Base-by-base conservation (phyloP, 768 basidiomycete species). In the Lactarius akahatsu region DNA sequence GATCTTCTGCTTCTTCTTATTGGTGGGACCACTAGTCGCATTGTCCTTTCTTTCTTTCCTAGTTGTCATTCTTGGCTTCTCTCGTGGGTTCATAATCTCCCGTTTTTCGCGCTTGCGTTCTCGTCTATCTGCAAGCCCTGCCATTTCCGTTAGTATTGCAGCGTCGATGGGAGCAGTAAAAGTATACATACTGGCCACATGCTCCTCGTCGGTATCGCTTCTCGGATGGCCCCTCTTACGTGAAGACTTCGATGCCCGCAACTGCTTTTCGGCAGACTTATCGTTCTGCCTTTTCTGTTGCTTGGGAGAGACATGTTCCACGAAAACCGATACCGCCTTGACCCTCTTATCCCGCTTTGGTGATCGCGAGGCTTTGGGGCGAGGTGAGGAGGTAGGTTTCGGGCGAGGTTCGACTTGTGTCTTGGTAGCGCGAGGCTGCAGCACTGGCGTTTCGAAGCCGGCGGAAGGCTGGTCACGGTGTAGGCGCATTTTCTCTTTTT, bases 101-200 rank as follows among this genome's bases (percentile, higher is more conserved):
- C 34, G 71, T 65, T 45, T 72, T 15, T 76, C 76, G 61, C 84
- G 82, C 73, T 87, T 87, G 55, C 85, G 80, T 67, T 89, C 84
- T 16, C 87, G 83, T 32, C 91, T 83, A 68, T 88, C 87, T 13
- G 80, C 78, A 15, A 90, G 76, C 62, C 90, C 90, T 92, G 50
- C 28, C 50, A 61, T 4, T 26, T 55, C 10, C n/a, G 32, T 63
- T 47, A 60, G 10, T 59, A 43, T 40, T 38, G 67, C 28, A 50
- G 10, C 32, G 55, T 56, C n/a, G 20, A 15, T 11, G 28, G 34
- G 28, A 7, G 28, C 23, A 32, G 4, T 15, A 36, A 28, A 32
- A 50, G 36, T 52, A 45, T 4, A 73, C 81, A 56, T 63, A 80
- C 81, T 77, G 40, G 75, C 76, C 38, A 69, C 72, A 36, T 71